Evolutionary conservation across 1,284 basidiomycete species (phyloP), one percentile per base, ranked within the genome.

Genomic region (Papiliotrema fonsecae): DNA sequence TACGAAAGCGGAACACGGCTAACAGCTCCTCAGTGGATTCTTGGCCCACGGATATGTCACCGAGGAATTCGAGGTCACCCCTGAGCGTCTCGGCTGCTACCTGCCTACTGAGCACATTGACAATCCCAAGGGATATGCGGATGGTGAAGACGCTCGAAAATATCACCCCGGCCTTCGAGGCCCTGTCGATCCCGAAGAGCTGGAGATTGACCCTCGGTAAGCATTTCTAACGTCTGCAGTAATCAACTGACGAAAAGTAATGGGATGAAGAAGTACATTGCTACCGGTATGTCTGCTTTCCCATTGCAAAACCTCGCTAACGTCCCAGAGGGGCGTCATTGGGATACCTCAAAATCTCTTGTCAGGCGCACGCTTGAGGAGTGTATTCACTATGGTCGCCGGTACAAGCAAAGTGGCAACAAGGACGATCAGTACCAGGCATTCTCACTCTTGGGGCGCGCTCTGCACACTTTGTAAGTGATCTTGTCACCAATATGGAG

Each of bases 181-280:
- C 16, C 88, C 87, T 2, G 82, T 91, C 38, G 66, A 77, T 55
- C 86, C 86, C 0, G 75, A 80, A 37, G 92, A 97, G 67, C 77
- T 96, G 6, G 86, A 93, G 61, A 80, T 97, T 21, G 92, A 97
- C 69, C 82, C 82, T 1, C 77, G 79, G 10, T 49, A 22, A 40
- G 46, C 18, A 3, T 16, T 2, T 4, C 21, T 21, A 3, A 9
- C 16, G 4, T 24, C 18, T 16, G 7, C 16, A 9, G 11, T 4
- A 10, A 16, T 4, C 7, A 4, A 16, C 19, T 31, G 31, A 31
- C 24, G 22, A 10, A 4, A 11, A 47, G 46, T 18, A 88, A 86
- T 0, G 92, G 91, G 5, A 94, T 97, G 90, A 96, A 96, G 77
- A 92, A 92, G 65, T 97, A 94, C 69, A 92, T 96, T 51, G 88